Base-by-base conservation (phyloP, 2,329 filamentous ascomycete species). In the Colletotrichum filicis region DNA sequence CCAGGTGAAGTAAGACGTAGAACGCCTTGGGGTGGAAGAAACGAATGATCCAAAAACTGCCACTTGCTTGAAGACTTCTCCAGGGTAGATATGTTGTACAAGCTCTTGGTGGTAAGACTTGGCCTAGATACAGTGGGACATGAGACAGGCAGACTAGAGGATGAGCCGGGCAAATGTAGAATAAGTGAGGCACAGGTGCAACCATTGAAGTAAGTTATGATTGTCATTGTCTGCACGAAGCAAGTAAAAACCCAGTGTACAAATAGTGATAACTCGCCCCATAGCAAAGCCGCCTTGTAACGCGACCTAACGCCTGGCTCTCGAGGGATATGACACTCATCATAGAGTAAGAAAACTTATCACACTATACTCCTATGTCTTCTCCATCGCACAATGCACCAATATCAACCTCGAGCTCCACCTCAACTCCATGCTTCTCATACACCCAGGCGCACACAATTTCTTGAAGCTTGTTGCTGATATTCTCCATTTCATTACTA, bases 361-460 rank as follows among this genome's bases (percentile, higher is more conserved):
- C 52, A 32, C 35, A 24, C 19, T n/a, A 26, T 53, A 57, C 53
- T 35, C 37, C 26, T 46, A 32, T n/a, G n/a, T 73, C 28, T 11
- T 24, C 56, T 22, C 52, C 62, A 26, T 52, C 35, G 2, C 68
- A 30, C 16, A 64, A n/a, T 32, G 61, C 56, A 24, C 53, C 59
- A 35, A 80, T 59, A 24, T 77, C 74, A 16, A 74, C 60, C 42
- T 71, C 63, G 8, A 75, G 42, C 52, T 72, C 67, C 55, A 60
- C 19, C 28, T 65, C 63, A 3, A 56, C 52, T 19, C 59, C 67
- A 35, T 67, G 57, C 26, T 59, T 35, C 26, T 57, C 19, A 24
- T 26, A 37, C 30, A 46, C 67, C 74, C 74, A 75, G 22, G 24
- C n/a, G 12, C 19, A 56, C 30, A 68, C 59, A n/a, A 66, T 49